phyloP scores from a whole-genome alignment of 805 yeast species.

The Pichia cephalocereana region DNA sequence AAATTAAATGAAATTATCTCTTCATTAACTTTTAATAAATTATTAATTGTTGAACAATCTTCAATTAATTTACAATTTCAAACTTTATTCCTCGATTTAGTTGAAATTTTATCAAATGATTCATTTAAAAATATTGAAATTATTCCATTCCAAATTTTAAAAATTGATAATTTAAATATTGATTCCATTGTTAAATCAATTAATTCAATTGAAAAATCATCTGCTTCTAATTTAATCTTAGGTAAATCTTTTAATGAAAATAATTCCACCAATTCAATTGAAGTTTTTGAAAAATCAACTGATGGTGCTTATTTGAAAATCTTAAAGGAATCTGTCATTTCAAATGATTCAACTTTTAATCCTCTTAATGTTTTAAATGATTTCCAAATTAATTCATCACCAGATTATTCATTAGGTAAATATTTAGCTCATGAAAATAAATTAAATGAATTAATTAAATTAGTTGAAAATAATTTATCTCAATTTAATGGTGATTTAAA shows the following conservation, averaged over 20 bases:
- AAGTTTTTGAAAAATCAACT: conserved; percentile 53
- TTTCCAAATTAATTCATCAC: conserved; percentile 52
- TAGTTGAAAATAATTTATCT: conserved; percentile 38
- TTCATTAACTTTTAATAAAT: conserved; percentile 39
- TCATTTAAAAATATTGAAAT: conserved; percentile 38
- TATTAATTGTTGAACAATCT: conserved; percentile 65
- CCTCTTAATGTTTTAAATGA: conserved; percentile 47
- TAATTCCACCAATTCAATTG: conserved; percentile 11
- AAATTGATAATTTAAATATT: conserved; percentile 32
- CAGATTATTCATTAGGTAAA: conserved; percentile 83
- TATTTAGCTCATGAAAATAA: conserved; percentile 51
- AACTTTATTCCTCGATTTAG: conserved; percentile 59
- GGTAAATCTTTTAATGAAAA: conserved; percentile 35
- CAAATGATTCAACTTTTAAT: conserved; percentile 26
- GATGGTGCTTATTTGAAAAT: conserved; percentile 65
- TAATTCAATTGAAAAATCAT: conserved; percentile 34
- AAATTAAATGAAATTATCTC: conserved; percentile 33
- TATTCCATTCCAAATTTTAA: conserved; percentile 46
- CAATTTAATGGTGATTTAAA: conserved; percentile 40
- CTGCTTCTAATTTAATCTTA: conserved; percentile 32
- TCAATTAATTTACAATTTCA: conserved; percentile 28
- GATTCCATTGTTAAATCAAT: conserved; percentile 37
- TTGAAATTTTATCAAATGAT: conserved; percentile 39
- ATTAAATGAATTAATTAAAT: conserved; percentile 34
- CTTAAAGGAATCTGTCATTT: conserved; percentile 44